A percentile compares a stretch with the other conserved stretches of the same genome.
Conservation (phyloP, 2,329 filamentous ascomycete species). For the Thielaviopsis punctulata region DNA sequence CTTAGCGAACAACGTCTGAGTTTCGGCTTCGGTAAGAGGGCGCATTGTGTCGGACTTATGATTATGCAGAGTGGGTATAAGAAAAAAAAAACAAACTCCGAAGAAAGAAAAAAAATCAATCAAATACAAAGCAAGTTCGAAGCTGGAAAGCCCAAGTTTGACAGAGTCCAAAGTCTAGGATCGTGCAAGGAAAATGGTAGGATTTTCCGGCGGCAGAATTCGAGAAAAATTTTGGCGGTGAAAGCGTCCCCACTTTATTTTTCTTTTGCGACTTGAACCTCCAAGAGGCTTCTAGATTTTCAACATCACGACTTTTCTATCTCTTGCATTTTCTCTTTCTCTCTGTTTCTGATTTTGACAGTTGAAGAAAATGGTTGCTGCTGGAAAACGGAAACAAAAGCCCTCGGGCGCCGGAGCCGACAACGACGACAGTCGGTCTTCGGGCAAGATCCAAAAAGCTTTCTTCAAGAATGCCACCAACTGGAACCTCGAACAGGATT, state of each 20-base stretch:
- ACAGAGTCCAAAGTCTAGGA: conserved; percentile 4
- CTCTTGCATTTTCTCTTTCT: background rate
- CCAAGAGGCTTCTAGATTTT: background rate
- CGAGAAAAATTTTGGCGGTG: conserved; percentile 18
- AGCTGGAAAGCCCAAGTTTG: too few relatives aligned
- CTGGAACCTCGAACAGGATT: conserved; percentile 87
- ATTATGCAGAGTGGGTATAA: background rate
- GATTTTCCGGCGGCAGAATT: conserved; percentile 15
- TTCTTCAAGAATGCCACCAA: conserved; percentile 60
- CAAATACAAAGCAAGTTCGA: background rate
- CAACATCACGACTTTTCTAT: background rate
- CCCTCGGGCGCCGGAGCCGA: conserved; percentile 1
- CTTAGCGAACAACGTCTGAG: conserved; percentile 74
- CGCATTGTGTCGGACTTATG: conserved; percentile 40
- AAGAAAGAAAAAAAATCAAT: background rate
- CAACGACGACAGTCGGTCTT: conserved; percentile 12
- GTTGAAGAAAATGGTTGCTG: conserved; percentile 5
- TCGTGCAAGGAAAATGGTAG: conserved; percentile 5
- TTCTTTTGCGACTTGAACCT: conserved; percentile 9
- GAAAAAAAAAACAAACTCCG: background rate
- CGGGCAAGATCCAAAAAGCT: conserved; percentile 34
- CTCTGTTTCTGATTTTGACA: background rate
- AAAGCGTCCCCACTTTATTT: conserved; percentile 10
- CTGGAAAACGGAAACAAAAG: conserved; percentile 9
- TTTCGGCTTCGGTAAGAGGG: conserved; percentile 63